Evolutionary conservation across 495 filamentous ascomycete species (phyloP).

Genomic region (Annulohypoxylon nitens): DNA sequence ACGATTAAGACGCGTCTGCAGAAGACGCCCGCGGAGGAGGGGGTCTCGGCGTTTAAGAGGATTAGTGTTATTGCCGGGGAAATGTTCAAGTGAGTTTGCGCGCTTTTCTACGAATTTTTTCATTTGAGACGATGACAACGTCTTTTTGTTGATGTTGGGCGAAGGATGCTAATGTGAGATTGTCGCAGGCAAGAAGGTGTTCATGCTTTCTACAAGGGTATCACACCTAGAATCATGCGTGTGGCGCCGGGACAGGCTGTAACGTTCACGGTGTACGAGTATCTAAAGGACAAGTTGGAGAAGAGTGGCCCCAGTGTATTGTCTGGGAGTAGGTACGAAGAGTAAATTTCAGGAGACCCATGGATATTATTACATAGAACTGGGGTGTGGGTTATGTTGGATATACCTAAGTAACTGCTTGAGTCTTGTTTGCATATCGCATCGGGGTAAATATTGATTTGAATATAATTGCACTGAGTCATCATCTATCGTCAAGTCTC

Average conservation of each 20-base stretch:
- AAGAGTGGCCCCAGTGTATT: constrained; percentile 73
- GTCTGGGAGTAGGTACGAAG: constrained; percentile 78
- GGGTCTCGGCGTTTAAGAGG: constrained; percentile 80
- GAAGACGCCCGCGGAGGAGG: constrained; percentile 84
- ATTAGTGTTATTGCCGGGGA: constrained; percentile 84
- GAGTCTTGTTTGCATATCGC: constrained; percentile 4
- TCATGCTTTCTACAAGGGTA: constrained; percentile 98
- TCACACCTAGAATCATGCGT: constrained; percentile 96
- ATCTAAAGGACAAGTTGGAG: constrained; percentile 84
- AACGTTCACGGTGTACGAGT: constrained; percentile 98
- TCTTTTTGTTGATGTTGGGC: neutral
- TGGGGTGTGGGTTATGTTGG: neutral
- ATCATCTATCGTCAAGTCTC: constrained; percentile 13
- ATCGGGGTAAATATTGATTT: constrained; percentile 19
- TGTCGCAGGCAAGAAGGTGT: constrained; percentile 80
- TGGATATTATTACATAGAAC: neutral
- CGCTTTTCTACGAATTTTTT: neutral
- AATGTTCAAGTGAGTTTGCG: constrained; percentile 82
- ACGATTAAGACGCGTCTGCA: constrained; percentile 99
- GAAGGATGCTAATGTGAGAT: constrained; percentile 4
- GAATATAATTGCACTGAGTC: constrained; percentile 30
- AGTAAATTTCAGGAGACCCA: constrained; percentile 62
- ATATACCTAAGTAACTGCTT: neutral
- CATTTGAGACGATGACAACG: neutral
- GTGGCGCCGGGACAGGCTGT: constrained; percentile 98